phyloP scores from a whole-genome alignment of 495 filamentous ascomycete genomes.

The Bacidia rubella region DNA sequence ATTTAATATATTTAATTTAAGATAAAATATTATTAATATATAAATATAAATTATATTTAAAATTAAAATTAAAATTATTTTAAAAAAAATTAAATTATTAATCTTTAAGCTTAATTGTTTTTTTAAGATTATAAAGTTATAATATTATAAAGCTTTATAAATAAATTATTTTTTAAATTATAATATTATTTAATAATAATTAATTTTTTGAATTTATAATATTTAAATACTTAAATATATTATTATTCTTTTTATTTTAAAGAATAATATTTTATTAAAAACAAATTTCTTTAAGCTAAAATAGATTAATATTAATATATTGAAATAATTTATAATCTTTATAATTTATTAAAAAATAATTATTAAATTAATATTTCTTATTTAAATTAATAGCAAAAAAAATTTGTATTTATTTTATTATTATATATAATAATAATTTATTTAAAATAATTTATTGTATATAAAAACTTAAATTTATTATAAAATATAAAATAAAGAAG shows the following conservation, averaged over 20 bases:
- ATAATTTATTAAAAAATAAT: constrained; percentile 6
- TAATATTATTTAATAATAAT: no score
- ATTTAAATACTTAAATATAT: background rate
- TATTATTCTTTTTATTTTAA: background rate
- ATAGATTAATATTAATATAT: background rate
- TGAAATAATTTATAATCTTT: background rate
- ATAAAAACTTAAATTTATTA: background rate
- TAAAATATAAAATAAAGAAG: background rate
- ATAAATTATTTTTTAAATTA: no score
- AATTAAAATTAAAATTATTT: background rate
- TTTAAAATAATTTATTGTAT: background rate
- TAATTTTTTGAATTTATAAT: no score
- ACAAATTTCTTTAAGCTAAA: no score
- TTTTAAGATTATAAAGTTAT: background rate
- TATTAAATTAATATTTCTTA: constrained; percentile 2
- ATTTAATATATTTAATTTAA: background rate
- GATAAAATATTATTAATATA: background rate
- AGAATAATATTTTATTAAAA: background rate
- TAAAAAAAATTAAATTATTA: background rate
- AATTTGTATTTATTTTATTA: background rate
- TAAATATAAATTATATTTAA: background rate
- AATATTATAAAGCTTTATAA: background rate
- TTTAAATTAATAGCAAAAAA: background rate
- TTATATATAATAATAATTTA: background rate
- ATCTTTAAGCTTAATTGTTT: background rate